Base-by-base conservation (phyloP, 2,329 filamentous ascomycete genomes). In the Penicillium vulpinum region DNA sequence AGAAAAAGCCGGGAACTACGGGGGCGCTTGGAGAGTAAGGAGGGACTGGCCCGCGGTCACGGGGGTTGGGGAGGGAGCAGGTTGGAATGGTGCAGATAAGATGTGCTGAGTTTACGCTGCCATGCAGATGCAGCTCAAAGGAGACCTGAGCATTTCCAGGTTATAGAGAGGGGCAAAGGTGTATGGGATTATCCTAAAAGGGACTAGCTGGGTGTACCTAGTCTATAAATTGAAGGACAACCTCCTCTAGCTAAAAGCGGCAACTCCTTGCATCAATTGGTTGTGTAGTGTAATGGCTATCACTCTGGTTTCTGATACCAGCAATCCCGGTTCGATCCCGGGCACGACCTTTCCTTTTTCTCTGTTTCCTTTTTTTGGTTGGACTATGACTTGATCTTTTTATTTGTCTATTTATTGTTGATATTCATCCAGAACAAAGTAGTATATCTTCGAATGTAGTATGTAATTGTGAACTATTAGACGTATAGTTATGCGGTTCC, bases 111-210 rank as follows among this genome's bases (percentile, higher is more conserved):
- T n/a, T 44, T 44, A 51, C 13, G 29, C 26, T 29, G 24, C 43
- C 33, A 31, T 48, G 51, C 43, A 54, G 35, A 31, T 33, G 51
- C 33, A 48, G 51, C 31, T 48, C 21, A 44, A 22, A 47, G 24
- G 10, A 46, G 31, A 39, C 18, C 24, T 22, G 43, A 16, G 24
- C 35, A 39, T 39, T 31, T 54, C 21, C 11, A 21, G 13, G 9
- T 18, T 44, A 38, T 41, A 43, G 24, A 15, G n/a, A 33, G 16
- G 31, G 38, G 51, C 49, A 51, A 50, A 57, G 54, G 58, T 61
- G 63, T 65, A 64, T 65, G 54, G 38, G 61, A 60, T 57, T 65
- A 38, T 64, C 63, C 63, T 56, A 60, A 64, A 50, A n/a, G 13
- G 56, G 62, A 53, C 51, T 64, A 64, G 60, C 54, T 61, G 48